Evolutionary conservation across 345 rosid genomes (phyloP).

Genomic region (Lumnitzera racemosa): DNA sequence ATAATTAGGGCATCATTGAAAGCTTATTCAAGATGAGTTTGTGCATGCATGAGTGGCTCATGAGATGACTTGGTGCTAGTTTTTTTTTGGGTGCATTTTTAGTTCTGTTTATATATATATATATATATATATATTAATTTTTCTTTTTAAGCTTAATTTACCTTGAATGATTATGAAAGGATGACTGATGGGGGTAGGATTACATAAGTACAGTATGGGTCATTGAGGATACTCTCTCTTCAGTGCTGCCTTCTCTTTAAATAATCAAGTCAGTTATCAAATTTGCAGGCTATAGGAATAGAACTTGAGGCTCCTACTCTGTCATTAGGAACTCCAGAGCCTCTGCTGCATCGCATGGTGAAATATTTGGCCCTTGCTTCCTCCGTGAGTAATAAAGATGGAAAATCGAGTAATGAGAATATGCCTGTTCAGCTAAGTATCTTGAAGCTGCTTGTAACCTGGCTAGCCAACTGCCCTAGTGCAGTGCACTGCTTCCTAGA

Average conservation of each 20-base stretch:
- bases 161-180: no score
- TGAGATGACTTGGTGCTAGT: no score
- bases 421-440: slow-evolving; percentile 63
- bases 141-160: no score
- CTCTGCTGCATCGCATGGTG: slow-evolving; percentile 79
- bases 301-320: slow-evolving; percentile 69
- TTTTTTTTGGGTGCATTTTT: no score
- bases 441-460: slow-evolving; percentile 80
- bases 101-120: no score
- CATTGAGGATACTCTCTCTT: neutral
- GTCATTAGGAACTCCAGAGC: slow-evolving; percentile 81
- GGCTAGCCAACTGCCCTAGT: slow-evolving; percentile 76
- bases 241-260: neutral
- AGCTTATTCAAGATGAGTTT: no score
- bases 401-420: slow-evolving; percentile 40
- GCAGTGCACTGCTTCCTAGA: slow-evolving; percentile 87
- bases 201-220: no score
- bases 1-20: no score
- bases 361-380: slow-evolving; percentile 85
- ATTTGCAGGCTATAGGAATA: slow-evolving; percentile 59
- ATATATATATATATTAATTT: no score
- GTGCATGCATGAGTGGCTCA: no score
- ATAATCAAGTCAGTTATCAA: slow-evolving; percentile 6
- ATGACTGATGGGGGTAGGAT: no score
- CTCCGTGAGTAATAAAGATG: slow-evolving; percentile 67